Evolutionary conservation across 2,329 filamentous ascomycete species (phyloP), one percentile per base, ranked within the genome.

Genomic region (Fusarium foetens): DNA sequence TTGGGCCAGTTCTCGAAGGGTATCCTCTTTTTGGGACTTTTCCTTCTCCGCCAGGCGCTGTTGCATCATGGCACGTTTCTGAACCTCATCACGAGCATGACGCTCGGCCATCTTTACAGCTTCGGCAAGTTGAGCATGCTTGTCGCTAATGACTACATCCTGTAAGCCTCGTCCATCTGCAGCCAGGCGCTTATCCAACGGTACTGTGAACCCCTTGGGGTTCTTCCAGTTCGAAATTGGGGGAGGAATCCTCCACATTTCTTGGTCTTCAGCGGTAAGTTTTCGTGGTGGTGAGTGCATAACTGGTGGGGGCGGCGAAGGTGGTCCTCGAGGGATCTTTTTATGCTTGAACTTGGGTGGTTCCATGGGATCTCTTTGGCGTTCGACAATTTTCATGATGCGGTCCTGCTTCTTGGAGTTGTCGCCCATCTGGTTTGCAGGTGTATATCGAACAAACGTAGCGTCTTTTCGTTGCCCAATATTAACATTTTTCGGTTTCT

Each of bases 141-240:
- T 98, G 86, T 99, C 96, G 83, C 97, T 98, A 83, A 99, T 98
- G 11, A 94, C 92, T 45, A 97, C 91, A 80, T 99, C 96, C 81
- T 98, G 94, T 70, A 99, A 81, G 1, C 94, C 94, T 77, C 96
- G 89, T 17, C 96, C 96, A 81, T 98, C 95, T 13, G 96, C 95
- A 23, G 96, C 96, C 75, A 99, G 84, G 79, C 96, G 92, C 85
- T 99, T 99, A 81, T 99, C 96, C 57, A 99, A 83, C 1, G 96
- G 94, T 2, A 99, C 94, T 0, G 96, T 99, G 79, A 97, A 99
- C 77, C 96, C 96, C 84, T 98, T 98, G 2, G 95, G 94, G 81
- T 99, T 99, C 88, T 99, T 99, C 96, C 96, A 99, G 82, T 98
- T 98, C 25, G 94, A 97, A 4, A 99, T 92, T 0, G 95, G 93